A percentile compares a stretch with the other conserved stretches of the same genome.
Conservation (phyloP, 805 yeast genomes). For the Candida jianshihensis region DNA sequence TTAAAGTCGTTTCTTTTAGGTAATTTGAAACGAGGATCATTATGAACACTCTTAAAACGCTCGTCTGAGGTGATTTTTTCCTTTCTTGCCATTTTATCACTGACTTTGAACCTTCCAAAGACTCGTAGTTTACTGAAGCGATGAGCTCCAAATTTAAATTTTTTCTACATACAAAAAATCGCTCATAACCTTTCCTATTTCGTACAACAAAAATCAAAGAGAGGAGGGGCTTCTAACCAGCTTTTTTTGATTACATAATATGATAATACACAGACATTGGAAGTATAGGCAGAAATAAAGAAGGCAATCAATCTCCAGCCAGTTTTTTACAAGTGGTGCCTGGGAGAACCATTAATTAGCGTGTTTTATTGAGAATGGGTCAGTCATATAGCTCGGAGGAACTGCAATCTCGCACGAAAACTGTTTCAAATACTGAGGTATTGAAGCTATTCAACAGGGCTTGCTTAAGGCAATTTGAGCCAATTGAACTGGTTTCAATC, state of each 20-base stretch:
- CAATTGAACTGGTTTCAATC: conserved; percentile 29
- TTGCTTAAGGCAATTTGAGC: conserved; percentile 26
- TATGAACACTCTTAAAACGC: conserved; percentile 71
- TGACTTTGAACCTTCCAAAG: not conserved
- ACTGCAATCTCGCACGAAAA: not conserved
- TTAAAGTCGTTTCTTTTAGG: conserved; percentile 66
- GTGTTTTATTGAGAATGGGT: no score
- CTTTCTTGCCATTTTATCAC: conserved; percentile 1
- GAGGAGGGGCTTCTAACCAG: no score
- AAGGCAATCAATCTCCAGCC: no score
- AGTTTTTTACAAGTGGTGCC: not conserved
- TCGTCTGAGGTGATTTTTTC: conserved; percentile 46
- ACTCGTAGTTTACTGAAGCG: conserved; percentile 2
- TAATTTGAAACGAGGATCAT: conserved; percentile 81
- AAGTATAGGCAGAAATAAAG: no score
- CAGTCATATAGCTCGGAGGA: conserved; percentile 14
- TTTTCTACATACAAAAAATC: not conserved
- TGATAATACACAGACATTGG: no score
- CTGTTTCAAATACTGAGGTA: conserved; percentile 18
- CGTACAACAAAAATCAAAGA: not conserved
- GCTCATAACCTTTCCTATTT: not conserved
- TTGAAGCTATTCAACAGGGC: conserved; percentile 22
- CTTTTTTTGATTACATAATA: no score
- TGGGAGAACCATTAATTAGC: no score
- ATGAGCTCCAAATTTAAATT: conserved; percentile 4